phyloP scores from a whole-genome alignment of 2,329 filamentous ascomycete genomes.

The Phaeosphaeriaceae sp. region DNA sequence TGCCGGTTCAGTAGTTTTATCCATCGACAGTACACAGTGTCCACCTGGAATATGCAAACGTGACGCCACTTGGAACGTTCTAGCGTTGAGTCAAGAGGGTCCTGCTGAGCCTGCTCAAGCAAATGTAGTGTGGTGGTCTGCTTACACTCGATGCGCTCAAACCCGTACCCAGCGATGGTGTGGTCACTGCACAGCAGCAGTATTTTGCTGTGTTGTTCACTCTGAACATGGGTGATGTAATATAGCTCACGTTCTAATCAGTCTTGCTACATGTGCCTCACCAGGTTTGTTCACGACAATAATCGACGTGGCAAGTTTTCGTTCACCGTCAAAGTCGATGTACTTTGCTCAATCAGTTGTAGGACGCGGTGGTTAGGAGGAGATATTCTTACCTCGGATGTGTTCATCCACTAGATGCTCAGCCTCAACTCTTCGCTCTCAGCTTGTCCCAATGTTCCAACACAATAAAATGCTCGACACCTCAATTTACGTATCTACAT shows the following conservation, averaged over 20 bases:
- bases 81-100: constrained; percentile 68
- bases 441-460: too few relatives aligned
- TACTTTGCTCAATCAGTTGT: too few relatives aligned
- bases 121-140: constrained; percentile 74
- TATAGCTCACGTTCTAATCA: constrained; percentile 84
- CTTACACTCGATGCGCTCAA: constrained; percentile 90
- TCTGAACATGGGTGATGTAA: constrained; percentile 72
- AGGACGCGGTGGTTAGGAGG: too few relatives aligned
- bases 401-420: too few relatives aligned
- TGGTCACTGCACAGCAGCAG: constrained; percentile 76
- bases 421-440: too few relatives aligned
- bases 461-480: too few relatives aligned
- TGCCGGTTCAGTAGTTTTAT: constrained; percentile 76
- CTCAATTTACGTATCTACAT: too few relatives aligned
- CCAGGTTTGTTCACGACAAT: constrained; percentile 91
- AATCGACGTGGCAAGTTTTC: too few relatives aligned
- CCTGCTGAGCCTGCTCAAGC: constrained; percentile 73
- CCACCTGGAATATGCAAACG: constrained; percentile 70
- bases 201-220: constrained; percentile 78
- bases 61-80: constrained; percentile 83
- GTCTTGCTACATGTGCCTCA: constrained; percentile 77
- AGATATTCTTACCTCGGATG: too few relatives aligned
- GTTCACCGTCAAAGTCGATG: too few relatives aligned
- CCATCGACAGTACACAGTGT: too few relatives aligned
- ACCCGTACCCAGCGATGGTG: constrained; percentile 73